phyloP scores from a whole-genome alignment of 2,329 filamentous ascomycete genomes.

The Aspergillus aculeatinus region DNA sequence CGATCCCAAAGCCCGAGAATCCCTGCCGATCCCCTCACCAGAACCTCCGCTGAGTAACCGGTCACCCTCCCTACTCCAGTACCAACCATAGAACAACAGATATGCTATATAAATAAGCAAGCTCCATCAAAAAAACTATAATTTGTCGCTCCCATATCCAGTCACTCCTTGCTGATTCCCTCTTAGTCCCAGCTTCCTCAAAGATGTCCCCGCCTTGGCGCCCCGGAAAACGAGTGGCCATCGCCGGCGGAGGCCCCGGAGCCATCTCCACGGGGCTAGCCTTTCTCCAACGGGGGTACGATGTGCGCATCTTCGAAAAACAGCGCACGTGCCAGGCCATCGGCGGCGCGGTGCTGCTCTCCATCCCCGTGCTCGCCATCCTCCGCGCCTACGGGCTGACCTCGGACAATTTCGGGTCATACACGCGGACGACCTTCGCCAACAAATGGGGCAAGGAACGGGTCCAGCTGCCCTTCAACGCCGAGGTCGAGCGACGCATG shows the following conservation, averaged over 20 bases:
- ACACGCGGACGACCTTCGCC: constrained; percentile 13
- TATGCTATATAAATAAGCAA: no score
- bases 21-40: no score
- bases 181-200: no score
- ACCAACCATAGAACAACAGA: no score
- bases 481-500: constrained; percentile 1
- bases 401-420: constrained; percentile 11
- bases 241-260: constrained; percentile 1
- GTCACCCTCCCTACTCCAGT: no score
- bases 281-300: constrained; percentile 1
- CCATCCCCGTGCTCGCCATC: neutral
- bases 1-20: no score
- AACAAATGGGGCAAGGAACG: constrained; percentile 16
- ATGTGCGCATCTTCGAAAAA: constrained; percentile 2
- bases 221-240: neutral
- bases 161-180: no score
- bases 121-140: no score
- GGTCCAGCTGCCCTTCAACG: constrained; percentile 19
- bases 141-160: no score
- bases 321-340: constrained; percentile 1
- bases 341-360: neutral
- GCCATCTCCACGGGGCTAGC: neutral
- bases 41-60: no score
- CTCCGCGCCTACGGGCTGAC: no score
- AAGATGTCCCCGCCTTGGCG: neutral